A percentile compares a stretch with the other conserved stretches of the same genome.
Conservation (phyloP, 2,329 filamentous ascomycete species). For the Alternaria hordeiaustralica region DNA sequence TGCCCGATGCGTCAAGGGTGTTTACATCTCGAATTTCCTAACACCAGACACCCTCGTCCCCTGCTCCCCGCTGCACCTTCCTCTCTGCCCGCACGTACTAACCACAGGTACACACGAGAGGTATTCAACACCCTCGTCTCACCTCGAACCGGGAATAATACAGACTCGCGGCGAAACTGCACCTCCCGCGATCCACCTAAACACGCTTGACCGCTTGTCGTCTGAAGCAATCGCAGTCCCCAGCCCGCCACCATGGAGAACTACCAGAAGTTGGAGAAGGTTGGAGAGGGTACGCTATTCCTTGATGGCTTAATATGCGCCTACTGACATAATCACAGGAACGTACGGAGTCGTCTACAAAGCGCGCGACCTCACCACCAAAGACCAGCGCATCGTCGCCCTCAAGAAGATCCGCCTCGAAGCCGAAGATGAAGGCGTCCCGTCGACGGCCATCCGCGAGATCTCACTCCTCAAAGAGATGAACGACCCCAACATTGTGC, state of each 20-base stretch:
- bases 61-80: conserved; percentile 15
- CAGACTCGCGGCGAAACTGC: conserved; percentile 3
- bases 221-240: conserved; percentile 20
- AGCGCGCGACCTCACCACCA: conserved; percentile 81
- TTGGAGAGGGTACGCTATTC: conserved; percentile 78
- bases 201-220: conserved; percentile 29
- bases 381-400: conserved; percentile 81
- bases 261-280: conserved; percentile 96
- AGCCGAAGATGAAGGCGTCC: conserved; percentile 92
- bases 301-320: background rate
- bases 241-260: conserved; percentile 74
- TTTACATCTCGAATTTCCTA: conserved; percentile 34
- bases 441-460: conserved; percentile 90
- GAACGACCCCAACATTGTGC: conserved; percentile 89
- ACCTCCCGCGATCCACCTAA: background rate
- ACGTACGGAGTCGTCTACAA: conserved; percentile 97
- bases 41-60: conserved; percentile 20
- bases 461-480: conserved; percentile 95
- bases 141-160: background rate
- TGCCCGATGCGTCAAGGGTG: conserved; percentile 25
- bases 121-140: background rate
- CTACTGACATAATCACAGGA: conserved; percentile 60
- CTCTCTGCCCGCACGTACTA: conserved; percentile 27
- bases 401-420: conserved; percentile 96
- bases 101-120: conserved; percentile 28